These are phyloP conservation scores for Penicillium parvum DNA, from an alignment of 495 filamentous ascomycete genomes.

Conservation along the genomic window DNA sequence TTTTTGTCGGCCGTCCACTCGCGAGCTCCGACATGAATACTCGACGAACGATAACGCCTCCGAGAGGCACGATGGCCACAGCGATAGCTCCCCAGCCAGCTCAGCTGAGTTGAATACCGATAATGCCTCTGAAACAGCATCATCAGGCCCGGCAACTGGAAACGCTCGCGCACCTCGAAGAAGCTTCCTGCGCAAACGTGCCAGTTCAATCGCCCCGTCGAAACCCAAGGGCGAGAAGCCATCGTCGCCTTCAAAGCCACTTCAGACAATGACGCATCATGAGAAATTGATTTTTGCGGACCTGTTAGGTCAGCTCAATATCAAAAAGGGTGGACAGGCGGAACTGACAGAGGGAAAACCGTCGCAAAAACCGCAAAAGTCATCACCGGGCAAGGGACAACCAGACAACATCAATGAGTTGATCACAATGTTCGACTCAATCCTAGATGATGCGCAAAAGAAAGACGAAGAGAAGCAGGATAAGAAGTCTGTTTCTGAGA, in stretches of 20 bases:
- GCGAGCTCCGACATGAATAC: conserved; percentile 10
- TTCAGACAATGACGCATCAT: conserved; percentile 20
- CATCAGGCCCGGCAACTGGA: not conserved
- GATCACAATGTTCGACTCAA: conserved; percentile 25
- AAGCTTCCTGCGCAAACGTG: conserved; percentile 28
- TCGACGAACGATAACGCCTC: conserved; percentile 2
- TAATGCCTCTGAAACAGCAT: not conserved
- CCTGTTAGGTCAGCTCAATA: conserved; percentile 22
- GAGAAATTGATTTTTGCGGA: conserved; percentile 28
- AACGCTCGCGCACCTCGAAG: conserved; percentile 4
- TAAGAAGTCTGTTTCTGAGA: not conserved
- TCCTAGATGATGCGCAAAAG: conserved; percentile 18
- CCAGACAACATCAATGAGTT: conserved; percentile 25
- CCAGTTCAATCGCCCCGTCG: conserved; percentile 8
- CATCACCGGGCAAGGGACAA: conserved; percentile 5
- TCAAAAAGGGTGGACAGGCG: too few relatives aligned
- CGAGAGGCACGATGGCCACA: not conserved
- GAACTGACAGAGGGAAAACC: not conserved
- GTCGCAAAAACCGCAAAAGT: not conserved
- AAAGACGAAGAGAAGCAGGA: conserved; percentile 2
- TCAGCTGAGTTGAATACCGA: conserved; percentile 1
- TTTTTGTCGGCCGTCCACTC: conserved; percentile 10
- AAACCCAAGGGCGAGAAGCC: not conserved
- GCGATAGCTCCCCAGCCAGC: not conserved
- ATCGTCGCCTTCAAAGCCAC: not conserved